Evolutionary conservation across 2,329 filamentous ascomycete genomes (phyloP), one percentile per base, ranked within the genome.

Genomic region (Scedosporium minutisporum): DNA sequence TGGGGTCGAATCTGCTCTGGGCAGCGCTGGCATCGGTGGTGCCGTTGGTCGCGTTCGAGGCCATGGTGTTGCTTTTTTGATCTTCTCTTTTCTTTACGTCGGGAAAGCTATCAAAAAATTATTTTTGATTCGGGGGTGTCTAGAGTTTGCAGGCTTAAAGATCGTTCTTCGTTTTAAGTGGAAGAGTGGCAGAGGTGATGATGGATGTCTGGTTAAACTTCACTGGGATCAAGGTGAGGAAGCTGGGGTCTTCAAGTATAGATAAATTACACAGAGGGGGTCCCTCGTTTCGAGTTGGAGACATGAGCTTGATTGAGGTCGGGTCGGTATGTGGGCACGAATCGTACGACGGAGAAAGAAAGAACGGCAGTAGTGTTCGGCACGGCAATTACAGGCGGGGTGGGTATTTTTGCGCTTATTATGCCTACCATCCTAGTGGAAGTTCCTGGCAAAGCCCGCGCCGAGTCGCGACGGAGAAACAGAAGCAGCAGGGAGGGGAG

Each of bases 1-100:
- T 83, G 68, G 89, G 89, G 73, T 93, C 89, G 77, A 90, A 91
- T 73, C 76, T 67, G 72, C 65, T 29, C 61, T 69, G 55, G 60
- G 67, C 65, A 44, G 69, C 66, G 59, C 65, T 68, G 66, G 67
- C 68, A 61, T 69, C 71, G 63, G 71, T 71, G 62, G 71, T 67
- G 70, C 64, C 65, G 64, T 69, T 68, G 60, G 67, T 66, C 63
- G 48, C 46, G 27, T 64, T 65, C 7, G 59, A 53, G 9, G 27
- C 55, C 58, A 42, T 51, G 33, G 23, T 51, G 33, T 27, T 60
- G 44, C 16, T 58, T 58, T 21, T n/a, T 27, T n/a, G 18, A n/a
- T n/a, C n/a, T n/a, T 48, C 44, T 21, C 9, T 33, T 33, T 33
- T 9, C 6, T 33, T 33, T 9, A 9, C 6, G 7, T 33, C n/a